Conservation (phyloP, 768 basidiomycete species). For the Kwoniella europaea region DNA sequence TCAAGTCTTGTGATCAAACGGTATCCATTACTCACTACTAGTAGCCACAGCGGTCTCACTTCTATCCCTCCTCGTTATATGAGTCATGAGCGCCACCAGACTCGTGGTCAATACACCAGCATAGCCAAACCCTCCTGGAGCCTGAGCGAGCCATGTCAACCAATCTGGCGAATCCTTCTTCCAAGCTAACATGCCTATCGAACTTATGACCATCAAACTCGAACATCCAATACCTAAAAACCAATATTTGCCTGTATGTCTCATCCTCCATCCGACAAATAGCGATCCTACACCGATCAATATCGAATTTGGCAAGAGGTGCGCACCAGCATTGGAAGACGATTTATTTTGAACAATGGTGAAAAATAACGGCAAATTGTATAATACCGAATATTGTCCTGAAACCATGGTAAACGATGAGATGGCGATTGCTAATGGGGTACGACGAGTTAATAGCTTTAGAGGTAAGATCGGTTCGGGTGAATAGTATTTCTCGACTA, state of each 20-base stretch:
- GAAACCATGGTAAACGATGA: slow-evolving; percentile 68
- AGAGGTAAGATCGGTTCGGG: slow-evolving; percentile 90
- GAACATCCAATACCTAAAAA: slow-evolving; percentile 65
- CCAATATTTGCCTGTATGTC: slow-evolving; percentile 79
- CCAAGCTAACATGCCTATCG: slow-evolving; percentile 70
- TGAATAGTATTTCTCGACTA: slow-evolving; percentile 78
- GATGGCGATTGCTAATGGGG: slow-evolving; percentile 78
- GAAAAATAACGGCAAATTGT: slow-evolving; percentile 89
- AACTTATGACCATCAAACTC: slow-evolving; percentile 66
- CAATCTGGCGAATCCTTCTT: slow-evolving; percentile 61
- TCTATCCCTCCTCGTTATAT: slow-evolving; percentile 41
- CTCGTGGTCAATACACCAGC: slow-evolving; percentile 52
- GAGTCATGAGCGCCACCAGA: slow-evolving; percentile 54
- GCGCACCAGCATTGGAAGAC: slow-evolving; percentile 74
- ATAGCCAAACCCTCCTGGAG: slow-evolving; percentile 50
- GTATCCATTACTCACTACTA: slow-evolving; percentile 68
- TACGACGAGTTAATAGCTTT: slow-evolving; percentile 73
- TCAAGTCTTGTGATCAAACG: too few relatives aligned
- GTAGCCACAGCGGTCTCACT: slow-evolving; percentile 68
- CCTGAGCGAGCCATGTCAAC: slow-evolving; percentile 50
- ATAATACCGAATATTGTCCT: slow-evolving; percentile 62
- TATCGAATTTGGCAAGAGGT: slow-evolving; percentile 85
- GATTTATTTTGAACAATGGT: slow-evolving; percentile 74
- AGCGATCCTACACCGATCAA: slow-evolving; percentile 84
- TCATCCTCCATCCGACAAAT: slow-evolving; percentile 75